Conservation (phyloP, 306 rosid species). For the Sicyos edulis region DNA sequence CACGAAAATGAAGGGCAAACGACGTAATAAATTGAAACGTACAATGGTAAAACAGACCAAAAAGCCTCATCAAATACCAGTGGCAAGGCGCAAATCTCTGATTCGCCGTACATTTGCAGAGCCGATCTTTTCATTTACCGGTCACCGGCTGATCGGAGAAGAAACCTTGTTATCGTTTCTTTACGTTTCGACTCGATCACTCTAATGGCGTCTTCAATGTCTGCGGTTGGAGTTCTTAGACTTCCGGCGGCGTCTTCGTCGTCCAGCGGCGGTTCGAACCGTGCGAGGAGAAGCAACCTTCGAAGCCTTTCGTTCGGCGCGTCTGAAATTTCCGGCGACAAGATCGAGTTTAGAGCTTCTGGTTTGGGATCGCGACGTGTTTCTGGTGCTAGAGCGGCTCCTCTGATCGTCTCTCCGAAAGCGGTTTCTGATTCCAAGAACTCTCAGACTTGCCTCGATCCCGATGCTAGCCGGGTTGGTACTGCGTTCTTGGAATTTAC, state of each 20-base stretch:
- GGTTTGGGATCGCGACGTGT: constrained; percentile 15
- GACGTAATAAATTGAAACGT: no score
- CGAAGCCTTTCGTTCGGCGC: constrained; percentile 34
- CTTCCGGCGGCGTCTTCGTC: background rate
- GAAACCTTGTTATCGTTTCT: no score
- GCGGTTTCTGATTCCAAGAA: constrained; percentile 92
- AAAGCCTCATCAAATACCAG: background rate
- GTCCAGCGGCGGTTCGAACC: background rate
- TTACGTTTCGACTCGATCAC: background rate
- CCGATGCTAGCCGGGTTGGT: constrained; percentile 90
- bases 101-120: background rate
- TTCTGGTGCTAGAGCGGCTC: constrained; percentile 11
- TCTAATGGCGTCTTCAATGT: background rate
- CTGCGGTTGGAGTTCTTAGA: background rate
- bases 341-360: constrained; percentile 23
- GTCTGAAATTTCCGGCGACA: constrained; percentile 38
- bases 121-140: background rate
- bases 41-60: background rate
- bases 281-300: background rate
- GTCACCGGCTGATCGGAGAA: background rate
- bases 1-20: background rate
- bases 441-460: constrained; percentile 95
- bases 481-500: no score
- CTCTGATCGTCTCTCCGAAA: constrained; percentile 54
- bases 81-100: background rate